A percentile compares a stretch with the other conserved stretches of the same genome.
Evolutionary conservation across 768 basidiomycete genomes (phyloP).

Genomic region (Imleria badia): DNA sequence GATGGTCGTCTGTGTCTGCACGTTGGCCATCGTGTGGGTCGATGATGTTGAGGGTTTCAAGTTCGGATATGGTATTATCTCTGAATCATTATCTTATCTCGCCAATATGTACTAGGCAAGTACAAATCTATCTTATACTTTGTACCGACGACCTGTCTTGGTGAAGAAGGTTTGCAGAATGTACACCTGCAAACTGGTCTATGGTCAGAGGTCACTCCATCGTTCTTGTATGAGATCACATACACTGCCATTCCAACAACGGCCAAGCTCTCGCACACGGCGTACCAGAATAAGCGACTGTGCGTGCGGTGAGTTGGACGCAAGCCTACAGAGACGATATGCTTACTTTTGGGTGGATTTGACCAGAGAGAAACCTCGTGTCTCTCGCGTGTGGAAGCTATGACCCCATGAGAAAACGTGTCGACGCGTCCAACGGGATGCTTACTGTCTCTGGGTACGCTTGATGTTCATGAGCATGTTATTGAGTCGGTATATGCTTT

Average conservation of each 20-base stretch:
- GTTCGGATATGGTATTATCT: not conserved
- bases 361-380: conserved; percentile 90
- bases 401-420: conserved; percentile 1
- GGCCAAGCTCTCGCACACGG: conserved; percentile 72
- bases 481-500: conserved; percentile 90
- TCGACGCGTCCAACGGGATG: conserved; percentile 11
- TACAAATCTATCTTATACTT: conserved; percentile 54
- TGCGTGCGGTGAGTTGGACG: not conserved
- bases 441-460: conserved; percentile 91
- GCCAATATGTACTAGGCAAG: not conserved
- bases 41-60: too few relatives aligned
- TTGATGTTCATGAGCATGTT: conserved; percentile 88
- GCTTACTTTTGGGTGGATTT: conserved; percentile 83
- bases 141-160: conserved; percentile 86
- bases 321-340: not conserved
- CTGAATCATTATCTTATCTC: conserved; percentile 14
- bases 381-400: conserved; percentile 94
- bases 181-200: conserved; percentile 78
- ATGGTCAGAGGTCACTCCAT: conserved; percentile 7
- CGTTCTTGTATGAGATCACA: conserved; percentile 32
- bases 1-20: conserved; percentile 71
- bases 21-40: conserved; percentile 19
- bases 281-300: conserved; percentile 94
- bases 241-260: conserved; percentile 88
- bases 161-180: conserved; percentile 96